Conservation (phyloP, 805 yeast genomes). For the Dipodascus geniculatus region DNA sequence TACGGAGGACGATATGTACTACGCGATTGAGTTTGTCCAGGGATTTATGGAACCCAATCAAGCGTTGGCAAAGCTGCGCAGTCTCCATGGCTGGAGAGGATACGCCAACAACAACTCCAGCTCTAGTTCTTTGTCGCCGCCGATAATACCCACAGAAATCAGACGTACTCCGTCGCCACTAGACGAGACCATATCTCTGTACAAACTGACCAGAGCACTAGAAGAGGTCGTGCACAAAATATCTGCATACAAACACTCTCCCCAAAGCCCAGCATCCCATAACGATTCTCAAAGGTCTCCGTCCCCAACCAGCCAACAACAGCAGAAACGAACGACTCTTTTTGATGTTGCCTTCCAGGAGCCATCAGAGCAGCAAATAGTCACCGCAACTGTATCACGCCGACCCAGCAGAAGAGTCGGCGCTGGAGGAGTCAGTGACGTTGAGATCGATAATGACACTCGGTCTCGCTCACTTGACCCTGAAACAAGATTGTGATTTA, state of each 20-base stretch:
- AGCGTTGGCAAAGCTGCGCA: conserved; percentile 16
- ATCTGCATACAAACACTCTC: not conserved
- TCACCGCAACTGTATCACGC: not conserved
- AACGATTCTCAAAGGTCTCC: not conserved
- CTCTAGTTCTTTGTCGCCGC: conserved; percentile 4
- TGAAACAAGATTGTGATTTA: not conserved
- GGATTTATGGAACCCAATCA: conserved; percentile 15
- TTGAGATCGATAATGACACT: not conserved
- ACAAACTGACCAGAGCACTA: conserved; percentile 22
- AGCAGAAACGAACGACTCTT: not conserved
- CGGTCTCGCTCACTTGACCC: not conserved
- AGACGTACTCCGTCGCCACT: conserved; percentile 4
- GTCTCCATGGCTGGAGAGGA: conserved; percentile 25
- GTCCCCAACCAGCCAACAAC: not conserved
- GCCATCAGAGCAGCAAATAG: not conserved
- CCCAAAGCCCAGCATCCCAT: not conserved
- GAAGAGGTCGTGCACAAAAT: conserved; percentile 19
- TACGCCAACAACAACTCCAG: conserved; percentile 1
- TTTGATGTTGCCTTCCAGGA: not conserved
- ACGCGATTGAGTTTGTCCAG: conserved; percentile 25
- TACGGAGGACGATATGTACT: conserved; percentile 26
- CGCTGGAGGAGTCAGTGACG: not conserved
- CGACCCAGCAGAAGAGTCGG: not conserved
- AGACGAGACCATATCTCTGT: conserved; percentile 15
- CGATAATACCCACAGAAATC: conserved; percentile 3